phyloP scores from a whole-genome alignment of 164 flowering plant species.

The Annona squamosa region DNA sequence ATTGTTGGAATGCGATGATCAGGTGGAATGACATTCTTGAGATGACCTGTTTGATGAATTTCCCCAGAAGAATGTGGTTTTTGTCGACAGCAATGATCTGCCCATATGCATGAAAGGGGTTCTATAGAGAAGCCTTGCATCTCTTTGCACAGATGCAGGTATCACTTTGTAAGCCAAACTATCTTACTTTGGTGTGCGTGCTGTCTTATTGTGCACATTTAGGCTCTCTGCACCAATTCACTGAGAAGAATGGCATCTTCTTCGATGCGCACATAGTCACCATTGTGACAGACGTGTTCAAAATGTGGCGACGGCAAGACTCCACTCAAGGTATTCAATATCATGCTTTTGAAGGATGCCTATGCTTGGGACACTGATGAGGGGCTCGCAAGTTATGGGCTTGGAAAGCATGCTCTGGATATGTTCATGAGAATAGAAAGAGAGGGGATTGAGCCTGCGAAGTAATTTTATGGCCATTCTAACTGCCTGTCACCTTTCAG shows the following conservation, averaged over 20 bases:
- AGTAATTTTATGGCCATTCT: conserved; percentile 4
- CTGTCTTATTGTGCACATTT: conserved; percentile 5
- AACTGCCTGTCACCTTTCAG: conserved; percentile 5
- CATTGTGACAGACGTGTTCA: conserved; percentile 3
- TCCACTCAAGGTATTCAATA: conserved; percentile 2
- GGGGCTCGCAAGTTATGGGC: conserved; percentile 8
- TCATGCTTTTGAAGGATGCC: conserved; percentile 2
- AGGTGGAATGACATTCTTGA: conserved; percentile 3
- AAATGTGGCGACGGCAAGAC: conserved; percentile 5
- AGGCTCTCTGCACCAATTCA: background rate
- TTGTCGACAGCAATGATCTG: conserved; percentile 4
- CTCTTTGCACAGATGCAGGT: conserved; percentile 1
- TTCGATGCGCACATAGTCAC: conserved; percentile 6
- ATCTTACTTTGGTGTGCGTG: conserved; percentile 5
- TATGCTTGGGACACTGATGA: conserved; percentile 9
- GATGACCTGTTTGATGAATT: background rate
- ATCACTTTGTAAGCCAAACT: conserved; percentile 2
- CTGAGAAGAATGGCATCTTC: conserved; percentile 5
- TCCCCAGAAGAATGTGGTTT: background rate
- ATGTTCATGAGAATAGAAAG: background rate
- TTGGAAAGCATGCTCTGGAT: conserved; percentile 3
- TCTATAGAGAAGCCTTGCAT: conserved; percentile 5
- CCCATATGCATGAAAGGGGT: background rate
- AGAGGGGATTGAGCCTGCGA: background rate
- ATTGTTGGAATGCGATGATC: background rate